Evolutionary conservation across 2,329 filamentous ascomycete species (phyloP).

Genomic region (Massarina eburnea): DNA sequence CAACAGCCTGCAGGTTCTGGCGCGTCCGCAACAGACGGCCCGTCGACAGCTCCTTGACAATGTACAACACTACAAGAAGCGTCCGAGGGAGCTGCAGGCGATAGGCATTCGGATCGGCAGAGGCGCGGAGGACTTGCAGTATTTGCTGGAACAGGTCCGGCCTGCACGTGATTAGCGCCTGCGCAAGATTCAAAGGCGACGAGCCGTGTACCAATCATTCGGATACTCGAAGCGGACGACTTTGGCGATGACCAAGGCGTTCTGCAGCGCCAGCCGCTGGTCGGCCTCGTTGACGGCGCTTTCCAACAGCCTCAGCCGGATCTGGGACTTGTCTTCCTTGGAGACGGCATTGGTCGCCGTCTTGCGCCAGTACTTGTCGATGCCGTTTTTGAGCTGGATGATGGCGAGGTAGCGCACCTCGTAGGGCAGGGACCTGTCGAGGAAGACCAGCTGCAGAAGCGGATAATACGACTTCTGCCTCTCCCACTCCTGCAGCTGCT

Average conservation of each 20-base stretch:
- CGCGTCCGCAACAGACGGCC: conserved; percentile 75
- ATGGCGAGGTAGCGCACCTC: conserved; percentile 86
- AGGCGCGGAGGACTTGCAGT: conserved; percentile 60
- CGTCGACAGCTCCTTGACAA: conserved; percentile 87
- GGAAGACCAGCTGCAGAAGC: conserved; percentile 69
- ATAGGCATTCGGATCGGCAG: conserved; percentile 53
- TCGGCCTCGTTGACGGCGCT: conserved; percentile 78
- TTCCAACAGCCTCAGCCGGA: conserved; percentile 74
- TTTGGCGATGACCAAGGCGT: conserved; percentile 84
- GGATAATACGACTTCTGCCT: conserved; percentile 51
- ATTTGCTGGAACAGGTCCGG: conserved; percentile 45
- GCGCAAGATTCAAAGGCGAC: not conserved
- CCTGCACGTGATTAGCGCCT: conserved; percentile 26
- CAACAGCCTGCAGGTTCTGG: conserved; percentile 72
- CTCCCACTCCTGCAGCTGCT: conserved; percentile 57
- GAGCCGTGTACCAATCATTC: conserved; percentile 66
- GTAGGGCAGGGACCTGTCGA: conserved; percentile 73
- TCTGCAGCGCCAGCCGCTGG: conserved; percentile 76
- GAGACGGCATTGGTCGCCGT: conserved; percentile 68
- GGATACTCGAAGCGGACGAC: conserved; percentile 89
- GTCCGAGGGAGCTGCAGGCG: conserved; percentile 69
- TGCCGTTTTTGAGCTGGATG: conserved; percentile 94
- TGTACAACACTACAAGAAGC: conserved; percentile 76
- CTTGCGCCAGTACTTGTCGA: conserved; percentile 91
- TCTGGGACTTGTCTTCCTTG: conserved; percentile 72